Conservation (phyloP, 2,329 filamentous ascomycete genomes). For the Magnaporthiopsis incrustans region DNA sequence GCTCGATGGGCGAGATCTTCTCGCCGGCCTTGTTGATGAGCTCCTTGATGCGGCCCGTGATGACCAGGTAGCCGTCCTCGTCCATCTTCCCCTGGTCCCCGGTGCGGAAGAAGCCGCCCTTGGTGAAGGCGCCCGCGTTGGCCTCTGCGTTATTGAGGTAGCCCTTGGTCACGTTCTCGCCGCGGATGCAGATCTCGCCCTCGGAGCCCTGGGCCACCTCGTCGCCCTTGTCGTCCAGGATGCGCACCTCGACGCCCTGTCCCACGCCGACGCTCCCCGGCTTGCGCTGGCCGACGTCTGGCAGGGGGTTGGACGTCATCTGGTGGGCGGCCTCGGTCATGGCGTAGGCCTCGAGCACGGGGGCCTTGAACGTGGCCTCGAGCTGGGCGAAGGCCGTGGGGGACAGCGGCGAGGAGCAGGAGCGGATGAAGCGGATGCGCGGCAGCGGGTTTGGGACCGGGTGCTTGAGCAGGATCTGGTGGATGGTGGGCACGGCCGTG, state of each 20-base stretch:
- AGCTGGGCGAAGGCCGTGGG: conserved; percentile 76
- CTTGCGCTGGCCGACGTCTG: conserved; percentile 59
- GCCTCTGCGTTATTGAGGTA: conserved; percentile 78
- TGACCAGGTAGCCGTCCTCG: conserved; percentile 71
- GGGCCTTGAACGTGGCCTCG: conserved; percentile 66
- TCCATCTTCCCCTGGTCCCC: conserved; percentile 81
- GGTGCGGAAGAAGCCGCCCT: conserved; percentile 76
- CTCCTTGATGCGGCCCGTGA: conserved; percentile 90
- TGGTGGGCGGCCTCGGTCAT: conserved; percentile 89
- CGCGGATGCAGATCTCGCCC: conserved; percentile 75
- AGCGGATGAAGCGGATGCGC: conserved; percentile 76
- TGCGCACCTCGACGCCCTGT: conserved; percentile 74
- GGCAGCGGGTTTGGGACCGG: conserved; percentile 61
- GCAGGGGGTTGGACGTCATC: conserved; percentile 71
- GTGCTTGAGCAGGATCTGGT: conserved; percentile 76
- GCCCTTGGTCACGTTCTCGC: conserved; percentile 75
- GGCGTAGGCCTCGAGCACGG: conserved; percentile 82
- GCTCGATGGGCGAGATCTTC: conserved; percentile 82
- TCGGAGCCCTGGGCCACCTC: conserved; percentile 62
- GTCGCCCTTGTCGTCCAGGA: conserved; percentile 62
- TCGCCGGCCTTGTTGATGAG: conserved; percentile 86
- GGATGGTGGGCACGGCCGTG: conserved; percentile 86
- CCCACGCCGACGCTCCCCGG: conserved; percentile 77
- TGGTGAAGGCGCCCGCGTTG: conserved; percentile 66
- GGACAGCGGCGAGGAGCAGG: conserved; percentile 75